These are phyloP conservation scores for Cystobasidium sp. DNA, from an alignment of 1,284 basidiomycete species.

Conservation along the genomic window DNA sequence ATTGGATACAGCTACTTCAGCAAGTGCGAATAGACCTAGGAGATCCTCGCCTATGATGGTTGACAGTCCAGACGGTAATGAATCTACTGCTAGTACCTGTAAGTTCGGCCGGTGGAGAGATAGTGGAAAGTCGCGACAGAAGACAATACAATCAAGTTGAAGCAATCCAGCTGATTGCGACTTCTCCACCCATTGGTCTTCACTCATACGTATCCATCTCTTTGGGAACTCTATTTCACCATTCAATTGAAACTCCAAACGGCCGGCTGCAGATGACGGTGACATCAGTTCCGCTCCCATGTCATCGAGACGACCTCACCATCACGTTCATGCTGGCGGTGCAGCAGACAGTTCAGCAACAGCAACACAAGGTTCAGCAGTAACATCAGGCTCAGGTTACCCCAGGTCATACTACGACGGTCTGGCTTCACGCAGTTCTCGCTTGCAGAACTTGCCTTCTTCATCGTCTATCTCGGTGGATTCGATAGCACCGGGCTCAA, in stretches of 20 bases:
- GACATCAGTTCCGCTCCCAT: conserved; percentile 43
- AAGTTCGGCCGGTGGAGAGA: no score
- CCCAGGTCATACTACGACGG: conserved; percentile 36
- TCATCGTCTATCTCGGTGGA: conserved; percentile 32
- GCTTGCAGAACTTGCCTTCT: conserved; percentile 43
- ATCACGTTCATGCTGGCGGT: conserved; percentile 22
- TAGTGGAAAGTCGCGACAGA: no score
- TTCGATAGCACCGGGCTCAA: conserved; percentile 23
- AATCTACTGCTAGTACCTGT: conserved; percentile 38
- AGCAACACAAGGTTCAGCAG: conserved; percentile 22
- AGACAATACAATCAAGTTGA: background rate
- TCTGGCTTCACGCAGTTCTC: conserved; percentile 24
- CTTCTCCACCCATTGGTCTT: no score
- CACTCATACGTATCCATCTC: no score
- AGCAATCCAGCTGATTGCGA: background rate
- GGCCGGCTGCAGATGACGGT: conserved; percentile 27
- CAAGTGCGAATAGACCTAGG: conserved; percentile 19
- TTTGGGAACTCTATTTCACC: background rate
- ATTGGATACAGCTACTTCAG: background rate
- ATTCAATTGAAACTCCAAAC: background rate
- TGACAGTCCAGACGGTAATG: conserved; percentile 33
- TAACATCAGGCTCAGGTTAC: conserved; percentile 18
- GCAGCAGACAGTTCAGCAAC: conserved; percentile 12
- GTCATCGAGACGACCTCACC: conserved; percentile 36
- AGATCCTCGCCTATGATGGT: conserved; percentile 33